Conservation (phyloP, 1,139 yeast species). For the Meyerozyma athensensis region DNA sequence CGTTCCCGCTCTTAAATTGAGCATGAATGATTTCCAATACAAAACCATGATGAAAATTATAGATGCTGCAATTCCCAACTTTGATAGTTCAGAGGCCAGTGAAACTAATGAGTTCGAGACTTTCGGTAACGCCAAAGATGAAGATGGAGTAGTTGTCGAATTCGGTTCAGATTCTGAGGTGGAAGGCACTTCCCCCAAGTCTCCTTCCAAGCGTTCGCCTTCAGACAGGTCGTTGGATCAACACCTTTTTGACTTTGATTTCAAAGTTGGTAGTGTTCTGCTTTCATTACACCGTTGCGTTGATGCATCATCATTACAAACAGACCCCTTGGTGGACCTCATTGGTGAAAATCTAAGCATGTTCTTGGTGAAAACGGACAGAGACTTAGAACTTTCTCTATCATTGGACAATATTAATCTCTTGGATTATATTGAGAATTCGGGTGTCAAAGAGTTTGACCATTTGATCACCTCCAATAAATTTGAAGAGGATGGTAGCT, state of each 20-base stretch:
- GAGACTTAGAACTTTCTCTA: constrained; percentile 64
- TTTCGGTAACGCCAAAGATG: constrained; percentile 18
- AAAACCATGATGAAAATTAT: constrained; percentile 77
- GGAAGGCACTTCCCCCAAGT: constrained; percentile 4
- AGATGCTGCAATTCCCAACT: constrained; percentile 64
- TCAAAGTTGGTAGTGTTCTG: constrained; percentile 60
- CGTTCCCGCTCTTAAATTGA: constrained; percentile 68
- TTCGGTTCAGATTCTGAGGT: constrained; percentile 9
- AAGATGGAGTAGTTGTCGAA: constrained; percentile 17
- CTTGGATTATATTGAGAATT: constrained; percentile 69
- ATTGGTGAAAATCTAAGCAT: constrained; percentile 63
- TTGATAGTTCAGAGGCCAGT: constrained; percentile 32
- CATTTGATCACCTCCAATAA: constrained; percentile 66
- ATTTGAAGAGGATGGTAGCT: constrained; percentile 26
- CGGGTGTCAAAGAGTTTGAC: constrained; percentile 61
- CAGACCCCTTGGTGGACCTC: constrained; percentile 69
- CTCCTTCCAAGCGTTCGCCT: neutral
- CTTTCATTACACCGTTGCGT: constrained; percentile 66
- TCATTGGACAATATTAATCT: constrained; percentile 60
- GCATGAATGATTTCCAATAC: constrained; percentile 85
- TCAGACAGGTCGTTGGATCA: constrained; percentile 31
- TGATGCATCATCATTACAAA: constrained; percentile 53
- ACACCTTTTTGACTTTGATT: constrained; percentile 63
- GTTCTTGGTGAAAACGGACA: constrained; percentile 53
- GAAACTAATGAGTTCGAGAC: constrained; percentile 34